Base-by-base conservation (phyloP, 192 early-diverging fungal genomes). In the Coemansia furcata region DNA sequence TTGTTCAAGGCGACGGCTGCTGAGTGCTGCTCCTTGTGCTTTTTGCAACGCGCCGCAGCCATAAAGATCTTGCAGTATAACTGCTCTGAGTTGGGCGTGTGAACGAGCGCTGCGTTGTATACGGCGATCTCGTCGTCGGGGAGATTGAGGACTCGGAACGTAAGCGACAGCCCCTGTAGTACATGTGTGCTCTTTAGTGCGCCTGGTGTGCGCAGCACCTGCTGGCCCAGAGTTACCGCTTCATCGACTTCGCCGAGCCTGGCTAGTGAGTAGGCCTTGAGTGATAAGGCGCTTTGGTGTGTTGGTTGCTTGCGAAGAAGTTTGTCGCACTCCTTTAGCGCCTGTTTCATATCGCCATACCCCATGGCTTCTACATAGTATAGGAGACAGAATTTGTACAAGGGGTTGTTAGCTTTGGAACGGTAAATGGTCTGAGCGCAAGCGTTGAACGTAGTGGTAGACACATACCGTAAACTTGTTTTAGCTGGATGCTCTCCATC, bases 1-100 rank as follows among this genome's bases (percentile, higher is more conserved):
- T 94, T 93, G 67, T 92, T 88, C 43, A 98, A 73, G 55, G 89
- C 90, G 40, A 96, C 74, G 0, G 94, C 93, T 6, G 87, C 89
- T 85, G 90, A 64, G 43, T 68, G 66, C 40, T 74, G 66, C 44
- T 76, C 74, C 55, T 66, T 90, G 44, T 78, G 87, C 83, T 94
- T 85, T 3, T 80, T 52, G 32, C 66, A 87, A 46, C 91, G 84
- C 1, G 90, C 91, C 35, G 94, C 77, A 1, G 88, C 88, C 92
- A 96, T 93, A 73, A 92, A 96, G 86, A 88, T 87, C 59, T 93
- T 89, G 46, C 80, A 87, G 10, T 83, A 87, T 35, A 92, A 73
- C 54, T 91, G 88, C 67, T 93, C 91, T 60, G 92, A 89, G 21
- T 84, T 78, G 14, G 92, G 90, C 38, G 81, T 69, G 8, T 65